These are phyloP conservation scores for Alternaria brassicicola DNA, from an alignment of 2,329 filamentous ascomycete genomes.

Conservation along the genomic window DNA sequence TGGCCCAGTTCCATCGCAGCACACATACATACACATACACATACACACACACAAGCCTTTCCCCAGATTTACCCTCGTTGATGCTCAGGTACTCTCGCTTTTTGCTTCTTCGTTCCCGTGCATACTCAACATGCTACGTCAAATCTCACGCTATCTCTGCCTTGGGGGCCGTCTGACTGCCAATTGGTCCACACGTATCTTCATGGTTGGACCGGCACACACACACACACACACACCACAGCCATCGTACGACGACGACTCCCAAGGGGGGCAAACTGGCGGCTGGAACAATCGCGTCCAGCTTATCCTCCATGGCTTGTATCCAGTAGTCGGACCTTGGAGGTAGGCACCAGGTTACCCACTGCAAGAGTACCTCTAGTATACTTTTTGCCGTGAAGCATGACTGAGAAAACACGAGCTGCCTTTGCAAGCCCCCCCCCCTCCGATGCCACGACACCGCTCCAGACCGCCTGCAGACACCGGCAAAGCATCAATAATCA, in stretches of 20 bases:
- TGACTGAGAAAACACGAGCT: background rate
- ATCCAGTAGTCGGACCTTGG: background rate
- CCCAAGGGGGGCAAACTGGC: background rate
- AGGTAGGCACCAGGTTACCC: background rate
- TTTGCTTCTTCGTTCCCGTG: constrained; percentile 39
- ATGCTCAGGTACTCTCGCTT: constrained; percentile 14
- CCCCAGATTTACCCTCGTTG: constrained; percentile 36
- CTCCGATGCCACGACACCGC: background rate
- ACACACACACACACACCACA: background rate
- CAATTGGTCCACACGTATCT: background rate
- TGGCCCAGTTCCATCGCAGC: constrained; percentile 14
- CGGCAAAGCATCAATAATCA: constrained; percentile 13
- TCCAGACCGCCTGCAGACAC: constrained; percentile 16
- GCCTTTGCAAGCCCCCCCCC: background rate
- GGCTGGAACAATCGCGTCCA: background rate
- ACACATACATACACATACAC: too few species aligned
- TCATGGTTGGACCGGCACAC: constrained; percentile 6
- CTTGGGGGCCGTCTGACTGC: background rate
- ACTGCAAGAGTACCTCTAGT: background rate
- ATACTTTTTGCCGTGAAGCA: background rate
- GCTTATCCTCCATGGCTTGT: background rate
- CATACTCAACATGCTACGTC: background rate
- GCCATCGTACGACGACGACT: background rate
- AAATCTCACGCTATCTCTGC: constrained; percentile 6
- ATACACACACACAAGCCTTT: constrained; percentile 26